phyloP scores from a whole-genome alignment of 345 rosid genomes.

The Sonneratia caseolaris region DNA sequence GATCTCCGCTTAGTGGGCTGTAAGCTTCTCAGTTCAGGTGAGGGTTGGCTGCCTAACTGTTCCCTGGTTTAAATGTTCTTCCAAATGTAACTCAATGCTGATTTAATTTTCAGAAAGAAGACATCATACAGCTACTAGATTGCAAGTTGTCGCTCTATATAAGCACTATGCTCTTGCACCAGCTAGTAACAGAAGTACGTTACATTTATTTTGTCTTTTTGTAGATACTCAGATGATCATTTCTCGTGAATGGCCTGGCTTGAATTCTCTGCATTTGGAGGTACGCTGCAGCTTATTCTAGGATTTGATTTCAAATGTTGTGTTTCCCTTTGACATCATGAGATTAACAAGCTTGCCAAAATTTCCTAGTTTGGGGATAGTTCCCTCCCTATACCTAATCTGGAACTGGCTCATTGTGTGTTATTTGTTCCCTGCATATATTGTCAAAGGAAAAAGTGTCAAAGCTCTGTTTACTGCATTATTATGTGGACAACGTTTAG shows the following conservation, averaged over 20 bases:
- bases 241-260: constrained; percentile 70
- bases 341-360: neutral
- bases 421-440: neutral
- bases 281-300: constrained; percentile 17
- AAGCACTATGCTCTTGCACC: neutral
- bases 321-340: neutral
- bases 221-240: constrained; percentile 53
- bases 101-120: neutral
- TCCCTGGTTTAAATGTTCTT: neutral
- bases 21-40: constrained; percentile 50
- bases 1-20: constrained; percentile 65
- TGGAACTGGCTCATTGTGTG: neutral
- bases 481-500: neutral
- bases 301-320: constrained; percentile 2
- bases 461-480: neutral
- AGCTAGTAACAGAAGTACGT: neutral
- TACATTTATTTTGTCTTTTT: neutral
- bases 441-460: neutral
- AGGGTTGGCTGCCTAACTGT: neutral
- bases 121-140: neutral
- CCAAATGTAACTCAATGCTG: neutral
- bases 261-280: constrained; percentile 60
- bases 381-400: neutral
- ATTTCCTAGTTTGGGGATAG: neutral
- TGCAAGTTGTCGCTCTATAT: neutral